Base-by-base conservation (phyloP, 2,329 filamentous ascomycete species). In the Cladosporium velox region DNA sequence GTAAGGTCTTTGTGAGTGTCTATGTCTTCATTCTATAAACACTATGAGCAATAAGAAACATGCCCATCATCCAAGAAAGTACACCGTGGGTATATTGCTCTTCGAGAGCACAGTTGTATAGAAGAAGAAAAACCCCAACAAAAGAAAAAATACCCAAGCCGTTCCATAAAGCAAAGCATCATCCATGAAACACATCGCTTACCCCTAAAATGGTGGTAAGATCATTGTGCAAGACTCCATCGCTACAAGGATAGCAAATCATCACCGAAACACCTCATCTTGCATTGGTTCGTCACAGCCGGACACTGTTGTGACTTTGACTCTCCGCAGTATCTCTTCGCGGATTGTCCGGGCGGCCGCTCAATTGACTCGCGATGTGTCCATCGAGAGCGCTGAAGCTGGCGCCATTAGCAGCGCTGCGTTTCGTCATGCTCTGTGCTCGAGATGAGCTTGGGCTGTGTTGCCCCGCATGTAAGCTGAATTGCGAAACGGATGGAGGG, bases 381-480 rank as follows among this genome's bases (percentile, higher is more conserved):
- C 61, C 61, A 18, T 44, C 35, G 14, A 64, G 51, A 32, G 61
- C 61, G 8, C 61, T 28, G 24, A 57, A 47, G 51, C 24, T 55
- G 1, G 61, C 35, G 11, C 51, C 61, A 41, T 62, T 52, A 24
- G 32, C 49, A 10, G 18, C 51, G 28, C 35, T 32, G 4, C 61
- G 51, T 14, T 47, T 55, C 24, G 61, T 64, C 61, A 64, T 44
- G 51, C 61, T 64, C 24, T 64, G 61, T 10, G 61, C 35, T 11
- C 61, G 61, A 10, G 61, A 64, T 4, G 51, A 57, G 4, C 34
- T 28, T 21, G 61, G 61, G 8, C 61, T 64, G 18, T 38, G 44
- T 26, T 64, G 51, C n/a, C 61, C 51, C 28, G 61, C 61, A n/a
- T 64, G 61, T 55, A 64, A 57, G 61, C 61, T 64, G 35, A 57